Percentiles rank a stretch among this genome's conserved stretches.
These are phyloP conservation scores for sunflower (Helianthus annuus) DNA, from an alignment of 129 eudicot species.

Conservation along the genomic window HanXRQr2.0-SUNRISE NC_035436.2:17475803-17476302, in stretches of 20 bases:
- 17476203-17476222: too few relatives aligned
- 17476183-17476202: too few relatives aligned
- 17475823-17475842: conserved; percentile 16
- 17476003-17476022: not conserved
- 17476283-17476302: too few relatives aligned
- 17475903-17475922: conserved; percentile 1
- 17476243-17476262: too few relatives aligned
- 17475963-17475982: conserved; percentile 15
- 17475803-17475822: conserved; percentile 8
- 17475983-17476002: not conserved
- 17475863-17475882: conserved; percentile 15
- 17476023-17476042: not conserved
- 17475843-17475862: conserved; percentile 21
- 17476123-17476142: too few relatives aligned
- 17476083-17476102: too few relatives aligned
- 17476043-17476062: not conserved
- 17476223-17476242: too few relatives aligned
- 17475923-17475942: conserved; percentile 4
- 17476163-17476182: too few relatives aligned
- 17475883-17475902: conserved; percentile 10
- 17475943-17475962: conserved; percentile 3
- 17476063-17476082: not conserved
- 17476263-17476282: too few relatives aligned
- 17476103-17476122: too few relatives aligned
- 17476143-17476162: too few relatives aligned